A percentile compares a stretch with the other conserved stretches of the same genome.
Conservation (phyloP, 2,329 filamentous ascomycete genomes). For the Thielaviopsis cerberus region DNA sequence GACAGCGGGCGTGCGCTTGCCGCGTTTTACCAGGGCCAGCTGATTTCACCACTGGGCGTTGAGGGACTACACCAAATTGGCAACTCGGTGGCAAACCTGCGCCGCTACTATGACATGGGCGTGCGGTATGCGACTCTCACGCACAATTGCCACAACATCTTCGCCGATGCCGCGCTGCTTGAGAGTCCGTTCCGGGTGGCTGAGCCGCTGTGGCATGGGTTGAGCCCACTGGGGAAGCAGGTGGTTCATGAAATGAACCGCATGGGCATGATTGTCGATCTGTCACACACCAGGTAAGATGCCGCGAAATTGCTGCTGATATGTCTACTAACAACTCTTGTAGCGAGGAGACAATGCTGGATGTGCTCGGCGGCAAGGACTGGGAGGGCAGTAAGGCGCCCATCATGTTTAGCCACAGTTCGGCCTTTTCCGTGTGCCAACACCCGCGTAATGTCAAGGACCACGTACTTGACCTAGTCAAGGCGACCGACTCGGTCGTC, state of each 20-base stretch:
- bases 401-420: conserved; percentile 78
- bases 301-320: too few species aligned
- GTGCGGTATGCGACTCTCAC: conserved; percentile 78
- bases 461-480: conserved; percentile 59
- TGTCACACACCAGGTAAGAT: conserved; percentile 50
- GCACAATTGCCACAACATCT: conserved; percentile 84
- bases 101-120: conserved; percentile 57
- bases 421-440: conserved; percentile 60
- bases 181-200: conserved; percentile 32
- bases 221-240: conserved; percentile 49
- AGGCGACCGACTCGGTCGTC: conserved; percentile 53
- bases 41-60: conserved; percentile 63
- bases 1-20: conserved; percentile 42
- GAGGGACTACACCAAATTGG: conserved; percentile 90
- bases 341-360: conserved; percentile 62
- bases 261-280: conserved; percentile 81
- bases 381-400: conserved; percentile 64
- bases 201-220: conserved; percentile 47
- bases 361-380: conserved; percentile 47
- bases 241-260: conserved; percentile 83
- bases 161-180: conserved; percentile 63
- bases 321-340: conserved; percentile 6
- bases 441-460: conserved; percentile 86
- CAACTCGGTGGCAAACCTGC: conserved; percentile 59
- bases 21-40: conserved; percentile 40